Percentiles rank a stretch among this genome's conserved stretches.
These are phyloP conservation scores for Alternaria alternata DNA, from an alignment of 2,329 filamentous ascomycete genomes.

Conservation along the genomic window DNA sequence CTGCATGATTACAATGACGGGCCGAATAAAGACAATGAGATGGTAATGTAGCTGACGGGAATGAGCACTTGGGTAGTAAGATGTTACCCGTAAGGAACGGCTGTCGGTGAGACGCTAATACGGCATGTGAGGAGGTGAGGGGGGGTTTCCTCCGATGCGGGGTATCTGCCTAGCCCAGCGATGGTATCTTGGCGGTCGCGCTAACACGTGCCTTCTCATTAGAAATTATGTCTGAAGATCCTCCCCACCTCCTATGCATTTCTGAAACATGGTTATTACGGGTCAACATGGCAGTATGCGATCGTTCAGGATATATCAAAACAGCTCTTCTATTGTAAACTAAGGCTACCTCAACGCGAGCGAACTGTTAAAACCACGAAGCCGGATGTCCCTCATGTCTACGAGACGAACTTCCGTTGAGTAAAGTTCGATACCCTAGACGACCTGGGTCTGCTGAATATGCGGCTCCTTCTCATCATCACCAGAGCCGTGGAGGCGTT, in stretches of 20 bases:
- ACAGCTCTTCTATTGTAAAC: background rate
- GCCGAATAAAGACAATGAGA: too few species aligned
- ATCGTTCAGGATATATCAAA: background rate
- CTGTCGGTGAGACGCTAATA: too few species aligned
- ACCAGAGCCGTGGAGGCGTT: constrained; percentile 20
- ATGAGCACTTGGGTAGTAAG: too few species aligned
- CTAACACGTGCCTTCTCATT: background rate
- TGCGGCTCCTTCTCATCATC: constrained; percentile 25
- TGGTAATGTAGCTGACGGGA: too few species aligned
- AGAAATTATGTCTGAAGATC: background rate
- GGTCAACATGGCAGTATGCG: background rate
- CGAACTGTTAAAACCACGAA: background rate
- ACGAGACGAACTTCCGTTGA: background rate
- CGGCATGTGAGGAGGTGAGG: too few species aligned
- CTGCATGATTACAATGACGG: too few species aligned
- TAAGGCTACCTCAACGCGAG: background rate
- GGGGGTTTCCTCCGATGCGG: too few species aligned
- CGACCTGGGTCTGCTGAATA: constrained; percentile 14
- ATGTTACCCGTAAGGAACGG: too few species aligned
- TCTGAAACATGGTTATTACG: background rate
- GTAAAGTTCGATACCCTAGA: background rate
- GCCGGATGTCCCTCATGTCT: background rate
- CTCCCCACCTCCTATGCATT: background rate
- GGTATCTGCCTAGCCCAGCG: background rate
- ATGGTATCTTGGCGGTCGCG: background rate